Conservation (phyloP, 345 rosid genomes). For the Lumnitzera racemosa region DNA sequence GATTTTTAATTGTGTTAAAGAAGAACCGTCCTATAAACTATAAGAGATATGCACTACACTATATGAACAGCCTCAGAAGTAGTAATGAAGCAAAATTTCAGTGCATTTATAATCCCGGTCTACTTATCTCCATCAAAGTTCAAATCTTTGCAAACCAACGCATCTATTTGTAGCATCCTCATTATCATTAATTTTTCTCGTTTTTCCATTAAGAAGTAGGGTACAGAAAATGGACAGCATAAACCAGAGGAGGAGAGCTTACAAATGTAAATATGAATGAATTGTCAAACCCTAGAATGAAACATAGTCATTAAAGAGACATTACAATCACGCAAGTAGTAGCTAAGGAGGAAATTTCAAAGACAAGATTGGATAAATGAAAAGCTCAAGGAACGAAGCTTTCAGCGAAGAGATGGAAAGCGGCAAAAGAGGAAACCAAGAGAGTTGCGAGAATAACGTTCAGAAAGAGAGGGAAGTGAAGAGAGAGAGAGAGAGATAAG, state of each 20-base stretch:
- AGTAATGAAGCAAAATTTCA: too few relatives aligned
- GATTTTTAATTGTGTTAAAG: background rate
- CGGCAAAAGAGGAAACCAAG: constrained; percentile 3
- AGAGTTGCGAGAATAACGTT: constrained; percentile 17
- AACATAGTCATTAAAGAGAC: constrained; percentile 6
- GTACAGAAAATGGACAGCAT: background rate
- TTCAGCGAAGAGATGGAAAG: background rate
- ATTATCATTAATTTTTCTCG: too few relatives aligned
- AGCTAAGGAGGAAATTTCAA: too few relatives aligned
- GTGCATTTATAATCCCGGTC: too few relatives aligned
- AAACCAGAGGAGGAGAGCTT: background rate
- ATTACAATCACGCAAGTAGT: background rate
- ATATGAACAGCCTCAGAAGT: too few relatives aligned
- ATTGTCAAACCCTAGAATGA: background rate
- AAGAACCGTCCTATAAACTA: background rate
- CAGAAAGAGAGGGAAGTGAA: constrained; percentile 10
- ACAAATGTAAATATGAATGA: background rate
- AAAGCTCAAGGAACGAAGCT: background rate
- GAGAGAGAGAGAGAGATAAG: too few relatives aligned
- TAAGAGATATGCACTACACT: background rate
- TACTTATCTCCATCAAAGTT: too few relatives aligned
- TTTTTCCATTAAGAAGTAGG: too few relatives aligned
- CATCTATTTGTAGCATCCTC: too few relatives aligned
- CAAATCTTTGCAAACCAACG: too few relatives aligned
- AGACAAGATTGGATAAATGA: background rate